phyloP scores from a whole-genome alignment of 371 early-diverging fungal genomes.

The Sporodiniella umbellata region DNA sequence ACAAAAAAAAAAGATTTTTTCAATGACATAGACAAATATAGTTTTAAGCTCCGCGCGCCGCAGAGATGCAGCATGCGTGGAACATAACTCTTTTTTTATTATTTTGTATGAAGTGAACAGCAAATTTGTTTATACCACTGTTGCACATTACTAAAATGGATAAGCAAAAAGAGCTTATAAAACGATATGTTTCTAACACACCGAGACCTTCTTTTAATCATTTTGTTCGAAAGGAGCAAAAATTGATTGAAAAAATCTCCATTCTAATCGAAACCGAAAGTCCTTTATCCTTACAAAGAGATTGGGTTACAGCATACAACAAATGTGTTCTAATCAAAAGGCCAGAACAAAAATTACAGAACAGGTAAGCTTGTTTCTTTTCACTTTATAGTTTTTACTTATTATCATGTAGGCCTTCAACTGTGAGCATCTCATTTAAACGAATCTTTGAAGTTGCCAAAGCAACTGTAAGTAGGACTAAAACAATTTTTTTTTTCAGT shows the following conservation, averaged over 20 bases:
- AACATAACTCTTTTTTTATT: too few relatives aligned
- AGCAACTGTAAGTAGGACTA: conserved; percentile 13
- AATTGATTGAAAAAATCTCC: background rate
- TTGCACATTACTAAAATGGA: conserved; percentile 1
- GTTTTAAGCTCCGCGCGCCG: too few relatives aligned
- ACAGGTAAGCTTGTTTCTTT: conserved; percentile 5
- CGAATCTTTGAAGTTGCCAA: conserved; percentile 9
- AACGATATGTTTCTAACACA: conserved; percentile 1
- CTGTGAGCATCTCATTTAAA: conserved; percentile 7
- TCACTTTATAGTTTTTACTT: conserved; percentile 6
- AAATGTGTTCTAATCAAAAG: conserved; percentile 5
- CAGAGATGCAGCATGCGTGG: too few relatives aligned
- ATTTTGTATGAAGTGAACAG: background rate
- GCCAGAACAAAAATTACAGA: conserved; percentile 8
- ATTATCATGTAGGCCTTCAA: conserved; percentile 6
- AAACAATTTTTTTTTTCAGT: conserved; percentile 7
- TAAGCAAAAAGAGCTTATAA: background rate
- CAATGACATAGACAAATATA: too few relatives aligned
- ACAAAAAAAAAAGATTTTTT: background rate
- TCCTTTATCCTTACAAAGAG: conserved; percentile 6
- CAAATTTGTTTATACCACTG: background rate
- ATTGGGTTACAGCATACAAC: conserved; percentile 7
- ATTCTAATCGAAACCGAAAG: conserved; percentile 1
- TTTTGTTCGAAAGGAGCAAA: conserved; percentile 1
- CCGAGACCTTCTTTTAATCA: background rate